Percentiles rank a stretch among this genome's conserved stretches.
phyloP scores from a whole-genome alignment of 2,329 filamentous ascomycete genomes.

The Exophiala bonariae region DNA sequence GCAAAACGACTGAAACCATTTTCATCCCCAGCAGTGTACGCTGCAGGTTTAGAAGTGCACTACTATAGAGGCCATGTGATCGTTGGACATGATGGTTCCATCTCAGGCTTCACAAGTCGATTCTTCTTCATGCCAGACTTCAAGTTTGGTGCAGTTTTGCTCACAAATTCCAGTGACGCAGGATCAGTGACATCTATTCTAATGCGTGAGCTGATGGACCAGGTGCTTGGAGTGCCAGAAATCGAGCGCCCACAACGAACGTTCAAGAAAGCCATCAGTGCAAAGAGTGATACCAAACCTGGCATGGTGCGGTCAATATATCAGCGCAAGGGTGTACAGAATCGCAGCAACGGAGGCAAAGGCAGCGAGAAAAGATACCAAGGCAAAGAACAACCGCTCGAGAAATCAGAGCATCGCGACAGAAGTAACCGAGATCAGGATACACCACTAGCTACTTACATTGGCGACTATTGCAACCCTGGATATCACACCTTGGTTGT shows the following conservation, averaged over 20 bases:
- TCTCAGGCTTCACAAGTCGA: slow-evolving; percentile 30
- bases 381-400: too few species aligned
- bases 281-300: neutral
- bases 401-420: slow-evolving; percentile 1
- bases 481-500: slow-evolving; percentile 32
- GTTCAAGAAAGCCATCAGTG: neutral
- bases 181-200: slow-evolving; percentile 20
- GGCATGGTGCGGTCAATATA: too few species aligned
- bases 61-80: slow-evolving; percentile 33
- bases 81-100: slow-evolving; percentile 31
- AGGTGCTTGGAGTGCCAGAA: slow-evolving; percentile 23
- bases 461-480: slow-evolving; percentile 28
- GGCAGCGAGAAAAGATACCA: too few species aligned
- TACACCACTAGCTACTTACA: slow-evolving; percentile 22
- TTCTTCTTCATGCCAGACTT: slow-evolving; percentile 32
- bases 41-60: slow-evolving; percentile 30
- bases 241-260: slow-evolving; percentile 18
- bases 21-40: slow-evolving; percentile 30
- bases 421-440: slow-evolving; percentile 18
- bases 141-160: slow-evolving; percentile 28
- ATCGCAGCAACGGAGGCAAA: too few species aligned
- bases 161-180: slow-evolving; percentile 30
- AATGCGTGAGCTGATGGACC: slow-evolving; percentile 29
- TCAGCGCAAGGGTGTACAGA: too few species aligned
- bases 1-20: slow-evolving; percentile 21